Evolutionary conservation across 768 basidiomycete species (phyloP), one percentile per base, ranked within the genome.

Genomic region (Mycena kentingensis): DNA sequence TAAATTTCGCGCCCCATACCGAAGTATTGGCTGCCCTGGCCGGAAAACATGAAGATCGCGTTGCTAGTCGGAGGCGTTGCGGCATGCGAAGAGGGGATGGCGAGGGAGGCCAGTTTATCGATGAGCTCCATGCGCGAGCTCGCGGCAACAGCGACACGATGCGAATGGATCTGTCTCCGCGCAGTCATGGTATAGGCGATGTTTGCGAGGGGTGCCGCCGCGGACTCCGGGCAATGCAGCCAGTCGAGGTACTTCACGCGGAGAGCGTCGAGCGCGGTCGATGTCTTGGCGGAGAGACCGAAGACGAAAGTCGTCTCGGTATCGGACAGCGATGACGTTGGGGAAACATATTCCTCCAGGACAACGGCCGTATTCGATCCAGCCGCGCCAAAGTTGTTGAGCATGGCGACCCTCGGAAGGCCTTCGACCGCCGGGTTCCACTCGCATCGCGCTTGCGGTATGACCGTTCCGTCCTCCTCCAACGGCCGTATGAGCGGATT

Each of bases 301-400:
- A 89, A 77, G 0, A 84, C 69, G 49, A 77, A 72, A 1, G 73
- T 56, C 26, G 51, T 54, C 4, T 44, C 52, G 6, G 53, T 52
- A 0, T 48, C 31, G 13, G 18, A 28, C 0, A 46, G 21, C 7
- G 44, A 11, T 2, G 48, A 22, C 19, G 27, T 29, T 1, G 52
- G 57, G 10, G 62, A 49, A 26, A 65, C 11, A 55, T 74, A 67
- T 58, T 88, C 86, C 57, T 88, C 83, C 3, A 89, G 58, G 6
- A 89, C 41, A 12, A 88, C 60, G 0, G 84, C 79, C 2, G 78
- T 75, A 53, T 89, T 89, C 7, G 86, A 87, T 0, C 88, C 88
- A 21, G 87, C 76, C 0, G 87, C 87, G 18, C 88, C 88, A 58
- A 87, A 90, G 58, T 88, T 90, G 60, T 87, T 88, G 49, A 90